These are phyloP conservation scores for Mortierella sp. DNA, from an alignment of 371 early-diverging fungal genomes.

Conservation along the genomic window DNA sequence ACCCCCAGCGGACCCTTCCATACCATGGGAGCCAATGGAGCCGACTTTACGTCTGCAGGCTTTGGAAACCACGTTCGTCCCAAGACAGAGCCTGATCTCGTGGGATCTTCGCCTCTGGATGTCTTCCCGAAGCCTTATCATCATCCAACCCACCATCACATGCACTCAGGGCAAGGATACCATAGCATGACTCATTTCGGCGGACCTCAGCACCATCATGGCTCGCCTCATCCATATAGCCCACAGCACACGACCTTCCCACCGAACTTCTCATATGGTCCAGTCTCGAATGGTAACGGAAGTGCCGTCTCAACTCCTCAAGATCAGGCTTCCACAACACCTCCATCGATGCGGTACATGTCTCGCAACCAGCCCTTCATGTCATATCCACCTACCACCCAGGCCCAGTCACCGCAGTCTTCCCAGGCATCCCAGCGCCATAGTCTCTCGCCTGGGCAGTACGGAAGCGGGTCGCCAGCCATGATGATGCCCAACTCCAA, in stretches of 20 bases:
- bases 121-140: conserved; percentile 35
- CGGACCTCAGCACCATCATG: background rate
- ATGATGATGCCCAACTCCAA: conserved; percentile 17
- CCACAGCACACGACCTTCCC: conserved; percentile 18
- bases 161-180: conserved; percentile 25
- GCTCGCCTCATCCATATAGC: conserved; percentile 13
- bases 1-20: conserved; percentile 28
- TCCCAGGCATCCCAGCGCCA: background rate
- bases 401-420: conserved; percentile 8
- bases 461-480: conserved; percentile 20
- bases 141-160: conserved; percentile 8
- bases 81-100: conserved; percentile 30
- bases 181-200: conserved; percentile 16
- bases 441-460: conserved; percentile 11
- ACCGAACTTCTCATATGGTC: conserved; percentile 18
- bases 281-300: conserved; percentile 22
- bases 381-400: conserved; percentile 18
- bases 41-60: conserved; percentile 27
- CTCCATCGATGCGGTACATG: conserved; percentile 26
- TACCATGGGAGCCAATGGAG: conserved; percentile 17
- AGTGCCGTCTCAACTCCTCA: background rate
- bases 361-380: conserved; percentile 19
- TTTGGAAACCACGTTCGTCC: conserved; percentile 36
- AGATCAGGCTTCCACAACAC: conserved; percentile 15
- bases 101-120: conserved; percentile 16